A percentile compares a stretch with the other conserved stretches of the same genome.
Evolutionary conservation across 2,329 filamentous ascomycete species (phyloP).

Genomic region (Pseudonectria foliicola): DNA sequence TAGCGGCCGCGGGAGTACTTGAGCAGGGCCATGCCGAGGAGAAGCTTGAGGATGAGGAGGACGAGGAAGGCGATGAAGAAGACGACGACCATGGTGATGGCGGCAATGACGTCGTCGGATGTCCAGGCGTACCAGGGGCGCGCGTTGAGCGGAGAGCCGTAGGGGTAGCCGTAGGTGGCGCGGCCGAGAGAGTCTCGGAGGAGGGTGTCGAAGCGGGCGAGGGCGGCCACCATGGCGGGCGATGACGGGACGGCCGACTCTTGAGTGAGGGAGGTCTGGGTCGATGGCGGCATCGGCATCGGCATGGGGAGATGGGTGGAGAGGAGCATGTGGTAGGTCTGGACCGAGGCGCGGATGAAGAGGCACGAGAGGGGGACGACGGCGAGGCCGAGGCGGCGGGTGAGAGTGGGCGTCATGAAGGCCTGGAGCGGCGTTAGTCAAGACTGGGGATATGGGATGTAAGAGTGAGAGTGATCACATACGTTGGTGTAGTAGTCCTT

Average conservation of each 20-base stretch:
- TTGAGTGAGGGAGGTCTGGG: conserved; percentile 57
- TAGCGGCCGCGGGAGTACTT: conserved; percentile 75
- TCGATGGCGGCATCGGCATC: conserved; percentile 54
- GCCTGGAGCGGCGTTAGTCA: conserved; percentile 46
- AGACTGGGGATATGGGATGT: background rate
- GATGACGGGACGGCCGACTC: conserved; percentile 59
- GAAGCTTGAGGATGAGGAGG: conserved; percentile 73
- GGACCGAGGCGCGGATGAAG: conserved; percentile 88
- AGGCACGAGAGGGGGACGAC: conserved; percentile 89
- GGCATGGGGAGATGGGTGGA: conserved; percentile 77
- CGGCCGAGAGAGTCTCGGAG: conserved; percentile 70
- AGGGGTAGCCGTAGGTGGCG: conserved; percentile 57
- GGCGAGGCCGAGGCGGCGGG: conserved; percentile 80
- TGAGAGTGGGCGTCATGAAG: conserved; percentile 84
- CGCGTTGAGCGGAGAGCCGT: conserved; percentile 31
- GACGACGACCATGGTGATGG: conserved; percentile 75
- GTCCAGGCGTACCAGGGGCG: conserved; percentile 49
- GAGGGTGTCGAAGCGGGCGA: conserved; percentile 71
- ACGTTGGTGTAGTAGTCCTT: conserved; percentile 98
- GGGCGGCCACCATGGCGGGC: conserved; percentile 66
- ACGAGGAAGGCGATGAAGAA: conserved; percentile 81
- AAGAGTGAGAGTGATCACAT: conserved; percentile 24
- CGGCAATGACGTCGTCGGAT: conserved; percentile 67
- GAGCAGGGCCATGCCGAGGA: conserved; percentile 82
- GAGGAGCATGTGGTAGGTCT: conserved; percentile 98